phyloP scores from a whole-genome alignment of 2,329 filamentous ascomycete species.

The Paraconiothyrium sp. region DNA sequence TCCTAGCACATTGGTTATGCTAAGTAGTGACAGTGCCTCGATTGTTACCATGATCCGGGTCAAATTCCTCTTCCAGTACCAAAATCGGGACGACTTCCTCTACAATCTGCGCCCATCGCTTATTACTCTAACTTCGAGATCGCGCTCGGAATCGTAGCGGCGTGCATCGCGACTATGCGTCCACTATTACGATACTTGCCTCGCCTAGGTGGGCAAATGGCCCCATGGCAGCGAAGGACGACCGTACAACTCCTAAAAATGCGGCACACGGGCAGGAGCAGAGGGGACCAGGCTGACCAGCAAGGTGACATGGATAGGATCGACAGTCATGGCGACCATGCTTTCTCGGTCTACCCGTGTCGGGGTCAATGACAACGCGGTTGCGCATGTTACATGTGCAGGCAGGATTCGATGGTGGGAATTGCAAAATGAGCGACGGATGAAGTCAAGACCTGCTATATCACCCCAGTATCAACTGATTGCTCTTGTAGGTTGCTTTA shows the following conservation, averaged over 20 bases:
- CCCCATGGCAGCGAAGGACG: neutral
- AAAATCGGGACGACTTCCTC: slow-evolving; percentile 49
- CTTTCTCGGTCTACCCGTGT: neutral
- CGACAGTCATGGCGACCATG: neutral
- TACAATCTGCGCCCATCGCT: slow-evolving; percentile 48
- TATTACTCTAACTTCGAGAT: slow-evolving; percentile 57
- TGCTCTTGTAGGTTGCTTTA: neutral
- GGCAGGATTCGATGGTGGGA: neutral
- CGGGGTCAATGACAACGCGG: neutral
- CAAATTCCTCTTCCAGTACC: slow-evolving; percentile 52
- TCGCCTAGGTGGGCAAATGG: slow-evolving; percentile 28
- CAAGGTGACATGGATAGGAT: neutral
- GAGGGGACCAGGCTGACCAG: neutral
- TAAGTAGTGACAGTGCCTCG: slow-evolving; percentile 37
- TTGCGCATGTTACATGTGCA: neutral
- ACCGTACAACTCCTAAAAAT: neutral
- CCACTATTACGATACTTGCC: slow-evolving; percentile 43
- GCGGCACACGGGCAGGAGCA: neutral
- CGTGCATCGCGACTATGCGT: slow-evolving; percentile 55
- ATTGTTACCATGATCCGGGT: slow-evolving; percentile 51
- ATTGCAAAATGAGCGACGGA: no score
- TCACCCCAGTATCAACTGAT: neutral
- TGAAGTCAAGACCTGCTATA: neutral
- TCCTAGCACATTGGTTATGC: slow-evolving; percentile 14
- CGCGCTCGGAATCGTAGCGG: slow-evolving; percentile 57